Base-by-base conservation (phyloP, 2,329 filamentous ascomycete species). In the Berkeleyomyces basicola region DNA sequence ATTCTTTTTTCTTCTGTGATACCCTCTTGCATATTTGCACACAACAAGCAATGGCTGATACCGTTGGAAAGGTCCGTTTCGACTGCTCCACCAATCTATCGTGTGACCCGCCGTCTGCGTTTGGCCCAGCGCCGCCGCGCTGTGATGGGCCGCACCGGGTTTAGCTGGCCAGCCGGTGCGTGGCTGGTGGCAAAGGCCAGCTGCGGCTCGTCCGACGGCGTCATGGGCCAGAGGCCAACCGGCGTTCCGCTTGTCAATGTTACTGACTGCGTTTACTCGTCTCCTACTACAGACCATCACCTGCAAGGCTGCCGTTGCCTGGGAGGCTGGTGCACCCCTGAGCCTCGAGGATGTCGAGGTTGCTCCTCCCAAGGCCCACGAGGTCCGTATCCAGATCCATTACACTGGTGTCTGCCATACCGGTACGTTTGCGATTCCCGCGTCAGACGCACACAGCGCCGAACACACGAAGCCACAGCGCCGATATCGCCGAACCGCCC, bases 381-480 rank as follows among this genome's bases (percentile, higher is more conserved):
- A 99, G 78, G 93, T 99, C 72, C 89, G 93, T 70, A 96, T 99
- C 72, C 79, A 97, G 79, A 89, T 97, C 73, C 86, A 92, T 80
- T 95, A 96, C 80, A 99, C 93, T 61, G 93, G 93, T 76, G 93
- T 99, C 73, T 99, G 93, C 80, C 93, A 99, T 79, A 99, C 92
- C 73, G 89, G 89, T 93, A 77, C 31, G 66, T 63, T 23, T 44
- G 23, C 16, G 40, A 57, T 39, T 4, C 40, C 11, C n/a, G 39
- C 23, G 7, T 16, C 33, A 31, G 16, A 16, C 10, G 9, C 23
- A 23, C 23, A 23, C 23, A 23, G 2, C 23, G 23, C 23, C 23
- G 23, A 23, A 23, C 23, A 23, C 23, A 23, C 23, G 23, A 23
- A 23, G 23, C 23, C 23, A 23, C 23, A 23, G 23, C 23, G 1